Evolutionary conservation across 805 yeast genomes (phyloP).

Genomic region (Scheffersomyces spartinae): DNA sequence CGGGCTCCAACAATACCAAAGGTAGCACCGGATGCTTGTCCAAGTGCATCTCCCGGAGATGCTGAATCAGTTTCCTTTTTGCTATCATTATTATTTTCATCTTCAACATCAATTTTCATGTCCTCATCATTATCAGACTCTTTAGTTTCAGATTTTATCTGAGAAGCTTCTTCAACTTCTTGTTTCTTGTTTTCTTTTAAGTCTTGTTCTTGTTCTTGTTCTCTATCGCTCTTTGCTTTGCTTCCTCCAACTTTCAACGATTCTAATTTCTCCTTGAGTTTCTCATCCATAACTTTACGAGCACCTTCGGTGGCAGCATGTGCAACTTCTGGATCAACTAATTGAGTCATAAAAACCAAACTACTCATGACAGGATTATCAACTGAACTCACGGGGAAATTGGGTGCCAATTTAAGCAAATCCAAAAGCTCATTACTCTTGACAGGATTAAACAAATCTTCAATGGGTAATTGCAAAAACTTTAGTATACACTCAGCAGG

Average conservation of each 20-base stretch:
- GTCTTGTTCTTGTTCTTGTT: constrained; percentile 2
- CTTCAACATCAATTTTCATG: constrained; percentile 3
- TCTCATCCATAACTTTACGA: constrained; percentile 35
- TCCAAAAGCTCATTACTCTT: constrained; percentile 48
- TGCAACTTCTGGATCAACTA: constrained; percentile 81
- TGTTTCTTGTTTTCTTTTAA: constrained; percentile 4
- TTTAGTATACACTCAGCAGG: constrained; percentile 73
- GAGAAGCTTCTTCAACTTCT: constrained; percentile 2
- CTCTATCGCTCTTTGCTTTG: constrained; percentile 8
- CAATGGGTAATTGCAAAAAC: constrained; percentile 72
- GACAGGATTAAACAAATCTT: constrained; percentile 49
- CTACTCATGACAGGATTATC: constrained; percentile 94
- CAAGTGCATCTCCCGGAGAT: constrained; percentile 20
- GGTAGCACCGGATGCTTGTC: constrained; percentile 58
- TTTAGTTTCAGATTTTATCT: constrained; percentile 2
- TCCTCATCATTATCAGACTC: constrained; percentile 4
- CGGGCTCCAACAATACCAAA: constrained; percentile 71
- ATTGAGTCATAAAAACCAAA: constrained; percentile 73
- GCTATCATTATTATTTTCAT: constrained; percentile 2
- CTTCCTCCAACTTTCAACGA: no score
- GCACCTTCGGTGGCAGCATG: constrained; percentile 68
- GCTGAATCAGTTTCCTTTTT: constrained; percentile 4
- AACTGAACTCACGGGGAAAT: constrained; percentile 70
- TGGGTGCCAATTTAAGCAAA: constrained; percentile 71
- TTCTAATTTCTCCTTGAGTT: constrained; percentile 27